Conservation (phyloP, 441 rosid species). For the Erysimum pusillum region DNA sequence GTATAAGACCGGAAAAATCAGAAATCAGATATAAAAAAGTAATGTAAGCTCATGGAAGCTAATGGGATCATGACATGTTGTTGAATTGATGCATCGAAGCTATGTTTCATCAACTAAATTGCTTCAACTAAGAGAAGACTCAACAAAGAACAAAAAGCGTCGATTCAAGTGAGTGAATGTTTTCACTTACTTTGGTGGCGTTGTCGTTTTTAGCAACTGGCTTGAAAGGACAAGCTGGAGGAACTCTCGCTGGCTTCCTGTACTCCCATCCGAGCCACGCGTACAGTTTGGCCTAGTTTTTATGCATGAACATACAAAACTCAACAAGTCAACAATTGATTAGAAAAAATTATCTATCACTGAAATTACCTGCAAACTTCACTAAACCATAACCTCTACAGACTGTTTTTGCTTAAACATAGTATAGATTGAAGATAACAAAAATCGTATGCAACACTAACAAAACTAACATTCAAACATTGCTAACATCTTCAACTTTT, state of each 20-base stretch:
- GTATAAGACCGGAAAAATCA: conserved; percentile 3
- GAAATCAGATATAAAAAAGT: neutral
- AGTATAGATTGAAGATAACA: neutral
- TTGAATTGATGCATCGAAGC: neutral
- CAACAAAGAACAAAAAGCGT: neutral
- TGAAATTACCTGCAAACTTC: neutral
- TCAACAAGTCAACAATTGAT: conserved; percentile 12
- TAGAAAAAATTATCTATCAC: neutral
- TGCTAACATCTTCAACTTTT: conserved; percentile 22
- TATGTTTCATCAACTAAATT: neutral
- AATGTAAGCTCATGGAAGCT: conserved; percentile 26
- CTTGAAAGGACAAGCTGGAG: conserved; percentile 88
- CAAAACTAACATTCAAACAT: neutral
- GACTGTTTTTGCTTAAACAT: neutral
- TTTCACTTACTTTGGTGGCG: conserved; percentile 56
- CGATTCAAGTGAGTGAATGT: neutral
- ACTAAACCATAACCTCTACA: conserved; percentile 23
- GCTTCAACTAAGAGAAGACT: too few species aligned
- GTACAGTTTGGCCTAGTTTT: conserved; percentile 63
- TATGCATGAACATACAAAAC: neutral
- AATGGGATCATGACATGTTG: conserved; percentile 6
- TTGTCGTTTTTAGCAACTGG: conserved; percentile 54
- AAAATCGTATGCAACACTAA: neutral
- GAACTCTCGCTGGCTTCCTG: conserved; percentile 83
- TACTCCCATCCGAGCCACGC: conserved; percentile 92